Percentiles rank a stretch among this genome's conserved stretches.
phyloP scores from a whole-genome alignment of 1,139 yeast genomes.

The Debaryomyces sp. region DNA sequence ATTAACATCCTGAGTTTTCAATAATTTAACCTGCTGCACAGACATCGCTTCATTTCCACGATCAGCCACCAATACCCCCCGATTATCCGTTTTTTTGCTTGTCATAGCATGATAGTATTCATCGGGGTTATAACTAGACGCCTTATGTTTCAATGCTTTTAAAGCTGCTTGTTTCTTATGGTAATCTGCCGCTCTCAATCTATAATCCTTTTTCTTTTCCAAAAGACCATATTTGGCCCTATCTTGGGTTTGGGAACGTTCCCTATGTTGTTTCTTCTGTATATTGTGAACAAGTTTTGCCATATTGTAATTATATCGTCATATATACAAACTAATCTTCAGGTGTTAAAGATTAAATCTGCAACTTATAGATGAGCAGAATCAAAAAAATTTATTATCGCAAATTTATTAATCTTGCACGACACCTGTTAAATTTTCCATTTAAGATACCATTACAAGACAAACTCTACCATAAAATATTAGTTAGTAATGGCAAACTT shows the following conservation, averaged over 20 bases:
- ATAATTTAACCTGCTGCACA: conserved; percentile 74
- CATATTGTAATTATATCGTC: conserved; percentile 41
- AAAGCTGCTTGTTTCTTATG: conserved; percentile 88
- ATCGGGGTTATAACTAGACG: conserved; percentile 82
- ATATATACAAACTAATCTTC: background rate
- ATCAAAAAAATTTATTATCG: conserved; percentile 12
- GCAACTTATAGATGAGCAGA: conserved; percentile 9
- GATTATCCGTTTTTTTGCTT: conserved; percentile 60
- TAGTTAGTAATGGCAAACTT: background rate
- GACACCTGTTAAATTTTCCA: background rate
- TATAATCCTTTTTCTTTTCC: conserved; percentile 95
- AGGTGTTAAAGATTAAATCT: background rate
- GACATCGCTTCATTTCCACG: conserved; percentile 66
- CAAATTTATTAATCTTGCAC: background rate
- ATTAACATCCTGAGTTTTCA: conserved; percentile 88
- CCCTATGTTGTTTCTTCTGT: conserved; percentile 94
- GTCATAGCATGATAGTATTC: conserved; percentile 96
- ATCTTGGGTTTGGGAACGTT: conserved; percentile 81
- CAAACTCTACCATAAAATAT: background rate
- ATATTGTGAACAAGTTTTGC: conserved; percentile 83
- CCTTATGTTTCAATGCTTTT: conserved; percentile 73
- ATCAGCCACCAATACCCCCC: conserved; percentile 68
- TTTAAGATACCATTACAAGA: background rate
- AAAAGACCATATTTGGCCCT: conserved; percentile 79
- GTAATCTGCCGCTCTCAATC: conserved; percentile 82